These are phyloP conservation scores for Leptomonas pyrrhocoris DNA, from an alignment of 208 protist genomes.

Conservation along the genomic window DNA sequence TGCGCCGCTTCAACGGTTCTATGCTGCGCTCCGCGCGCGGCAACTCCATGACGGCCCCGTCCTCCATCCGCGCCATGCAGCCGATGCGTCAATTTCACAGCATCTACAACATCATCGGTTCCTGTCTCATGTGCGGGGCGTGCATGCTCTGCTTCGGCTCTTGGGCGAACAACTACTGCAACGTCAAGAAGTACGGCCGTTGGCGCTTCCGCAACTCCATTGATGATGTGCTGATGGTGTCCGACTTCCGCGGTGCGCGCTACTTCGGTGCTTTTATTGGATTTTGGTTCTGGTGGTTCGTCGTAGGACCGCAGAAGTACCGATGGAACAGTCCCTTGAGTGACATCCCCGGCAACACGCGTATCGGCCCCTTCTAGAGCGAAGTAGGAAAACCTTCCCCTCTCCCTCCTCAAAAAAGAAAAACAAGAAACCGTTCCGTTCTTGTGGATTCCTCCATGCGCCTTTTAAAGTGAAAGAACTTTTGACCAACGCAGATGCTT, in stretches of 20 bases:
- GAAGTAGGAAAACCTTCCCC: too few relatives aligned
- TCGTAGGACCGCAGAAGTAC: conserved; percentile 87
- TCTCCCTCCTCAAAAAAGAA: too few relatives aligned
- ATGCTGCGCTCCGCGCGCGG: conserved; percentile 17
- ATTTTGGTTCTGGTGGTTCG: conserved; percentile 88
- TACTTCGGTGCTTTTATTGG: conserved; percentile 78
- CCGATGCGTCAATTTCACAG: conserved; percentile 59
- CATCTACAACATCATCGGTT: conserved; percentile 59
- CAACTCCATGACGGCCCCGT: background rate
- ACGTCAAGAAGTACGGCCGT: conserved; percentile 84
- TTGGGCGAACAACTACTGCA: conserved; percentile 88
- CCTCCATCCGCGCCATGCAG: conserved; percentile 8
- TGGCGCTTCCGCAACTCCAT: conserved; percentile 89
- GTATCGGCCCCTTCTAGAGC: conserved; percentile 75
- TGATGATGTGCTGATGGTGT: conserved; percentile 86
- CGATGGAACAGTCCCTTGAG: conserved; percentile 74
- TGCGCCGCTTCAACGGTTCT: conserved; percentile 43
- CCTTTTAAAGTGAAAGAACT: too few relatives aligned
- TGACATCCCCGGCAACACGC: conserved; percentile 79
- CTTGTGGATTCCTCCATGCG: too few relatives aligned
- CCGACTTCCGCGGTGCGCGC: conserved; percentile 75
- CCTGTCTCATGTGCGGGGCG: conserved; percentile 60
- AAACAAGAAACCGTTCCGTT: too few relatives aligned
- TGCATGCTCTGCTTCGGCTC: conserved; percentile 83
- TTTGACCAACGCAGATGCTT: too few relatives aligned